Evolutionary conservation across 306 rosid species (phyloP), one percentile per base, ranked within the genome.

Genomic region (Elaeagnus macrophylla): DNA sequence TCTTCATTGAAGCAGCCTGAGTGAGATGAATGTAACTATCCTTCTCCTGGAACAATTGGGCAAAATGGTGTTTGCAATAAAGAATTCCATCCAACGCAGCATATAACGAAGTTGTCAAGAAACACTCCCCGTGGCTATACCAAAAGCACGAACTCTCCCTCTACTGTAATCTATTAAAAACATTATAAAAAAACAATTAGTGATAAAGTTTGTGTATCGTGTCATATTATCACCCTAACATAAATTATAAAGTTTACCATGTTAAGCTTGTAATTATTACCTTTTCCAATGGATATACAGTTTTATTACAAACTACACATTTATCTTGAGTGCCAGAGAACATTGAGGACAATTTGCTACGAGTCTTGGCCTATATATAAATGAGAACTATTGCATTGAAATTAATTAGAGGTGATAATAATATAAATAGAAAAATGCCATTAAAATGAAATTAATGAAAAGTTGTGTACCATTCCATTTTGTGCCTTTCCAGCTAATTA

Each of bases 261-360:
- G n/a, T n/a, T n/a, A n/a, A n/a, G n/a, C n/a, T n/a, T n/a, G n/a
- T n/a, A n/a, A n/a, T n/a, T n/a, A n/a, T n/a, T n/a, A 81, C 95
- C 90, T 80, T 86, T 59, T 86, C 95, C 39, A 86, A 63, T 41
- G 90, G 95, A 65, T 86, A 86, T 12, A 80, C 95, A 1, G 87
- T 86, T 75, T 86, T 85, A 74, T 65, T 77, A 78, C 95, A 86
- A 17, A 71, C 54, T 16, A 81, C 56, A 61, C 95, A 85, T 75
- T 86, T 86, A 5, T 86, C 95, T 65, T 77, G 83, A 16, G 95
- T 86, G 51, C 95, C 95, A 45, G 90, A 86, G 74, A 86, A 86
- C 77, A 79, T 60, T 39, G 83, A 62, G 9, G 85, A 75, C 39
- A 75, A 51, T 36, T 75, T 86, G 83, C 90, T 82, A 11, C 90